Conservation (phyloP, 2,329 filamentous ascomycete genomes). For the Pyrenochaeta sp. region DNA sequence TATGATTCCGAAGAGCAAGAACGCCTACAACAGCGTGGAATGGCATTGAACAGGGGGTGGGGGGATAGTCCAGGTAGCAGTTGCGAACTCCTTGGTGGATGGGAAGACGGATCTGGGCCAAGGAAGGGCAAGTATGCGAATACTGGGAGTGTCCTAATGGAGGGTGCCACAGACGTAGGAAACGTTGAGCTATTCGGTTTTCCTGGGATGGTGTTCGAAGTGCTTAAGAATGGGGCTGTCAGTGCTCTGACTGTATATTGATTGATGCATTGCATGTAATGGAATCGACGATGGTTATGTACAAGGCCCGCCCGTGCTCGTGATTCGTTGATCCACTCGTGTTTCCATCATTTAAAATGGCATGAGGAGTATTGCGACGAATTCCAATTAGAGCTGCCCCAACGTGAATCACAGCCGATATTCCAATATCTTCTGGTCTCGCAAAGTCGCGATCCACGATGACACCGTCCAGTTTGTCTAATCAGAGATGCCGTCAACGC, state of each 20-base stretch:
- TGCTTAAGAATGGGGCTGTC: constrained; percentile 88
- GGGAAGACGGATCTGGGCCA: constrained; percentile 74
- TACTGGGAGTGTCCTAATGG: constrained; percentile 47
- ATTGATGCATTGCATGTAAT: too few relatives aligned
- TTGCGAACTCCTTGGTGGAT: constrained; percentile 68
- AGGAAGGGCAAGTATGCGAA: constrained; percentile 44
- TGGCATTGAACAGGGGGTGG: constrained; percentile 92
- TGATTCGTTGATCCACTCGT: too few relatives aligned
- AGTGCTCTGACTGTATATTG: constrained; percentile 90
- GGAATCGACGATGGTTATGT: too few relatives aligned
- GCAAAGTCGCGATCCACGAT: constrained; percentile 5
- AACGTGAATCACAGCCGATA: neutral
- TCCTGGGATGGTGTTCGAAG: constrained; percentile 93
- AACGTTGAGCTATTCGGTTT: constrained; percentile 92
- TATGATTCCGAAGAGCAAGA: constrained; percentile 66
- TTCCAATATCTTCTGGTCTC: too few relatives aligned
- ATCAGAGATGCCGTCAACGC: constrained; percentile 98
- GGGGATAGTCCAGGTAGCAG: constrained; percentile 91
- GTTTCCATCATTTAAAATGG: too few relatives aligned
- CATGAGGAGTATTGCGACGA: too few relatives aligned
- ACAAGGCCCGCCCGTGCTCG: too few relatives aligned
- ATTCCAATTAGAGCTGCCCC: too few relatives aligned
- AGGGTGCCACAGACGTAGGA: constrained; percentile 61
- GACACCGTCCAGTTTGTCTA: constrained; percentile 64
- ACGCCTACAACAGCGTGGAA: constrained; percentile 63